These are phyloP conservation scores for Dictyostelium intermedium DNA, from an alignment of 78 protist species.

Conservation along the genomic window DNA sequence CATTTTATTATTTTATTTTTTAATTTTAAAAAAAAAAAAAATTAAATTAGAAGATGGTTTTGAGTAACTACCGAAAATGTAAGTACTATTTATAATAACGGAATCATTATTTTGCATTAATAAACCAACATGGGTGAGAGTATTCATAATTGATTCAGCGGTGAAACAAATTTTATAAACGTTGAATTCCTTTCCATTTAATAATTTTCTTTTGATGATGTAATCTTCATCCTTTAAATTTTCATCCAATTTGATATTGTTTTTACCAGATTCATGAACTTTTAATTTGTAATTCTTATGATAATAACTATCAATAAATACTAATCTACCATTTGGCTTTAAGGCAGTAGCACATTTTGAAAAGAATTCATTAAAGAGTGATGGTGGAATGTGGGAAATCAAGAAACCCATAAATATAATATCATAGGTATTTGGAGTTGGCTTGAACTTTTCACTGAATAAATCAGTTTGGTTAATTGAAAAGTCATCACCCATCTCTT, in stretches of 20 bases:
- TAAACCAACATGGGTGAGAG: neutral
- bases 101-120: slow-evolving; percentile 16
- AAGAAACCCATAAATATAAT: slow-evolving; percentile 59
- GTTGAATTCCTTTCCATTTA: slow-evolving; percentile 9
- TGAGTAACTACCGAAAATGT: slow-evolving; percentile 32
- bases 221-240: slow-evolving; percentile 6
- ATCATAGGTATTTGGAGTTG: neutral
- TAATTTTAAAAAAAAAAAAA: neutral
- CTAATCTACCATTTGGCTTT: slow-evolving; percentile 15
- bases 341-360: neutral
- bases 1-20: no score
- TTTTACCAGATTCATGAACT: slow-evolving; percentile 6
- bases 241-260: neutral
- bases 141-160: slow-evolving; percentile 5
- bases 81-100: slow-evolving; percentile 6
- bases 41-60: neutral
- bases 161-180: slow-evolving; percentile 50
- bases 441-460: slow-evolving; percentile 24
- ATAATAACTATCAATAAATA: slow-evolving; percentile 31
- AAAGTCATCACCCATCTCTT: neutral
- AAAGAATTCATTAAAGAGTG: slow-evolving; percentile 17
- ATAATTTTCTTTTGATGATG: slow-evolving; percentile 15
- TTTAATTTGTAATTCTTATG: neutral
- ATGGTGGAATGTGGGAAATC: slow-evolving; percentile 42
- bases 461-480: slow-evolving; percentile 17